These are phyloP conservation scores for Starmerella etchellsii DNA, from an alignment of 805 yeast genomes.

Conservation along the genomic window DNA sequence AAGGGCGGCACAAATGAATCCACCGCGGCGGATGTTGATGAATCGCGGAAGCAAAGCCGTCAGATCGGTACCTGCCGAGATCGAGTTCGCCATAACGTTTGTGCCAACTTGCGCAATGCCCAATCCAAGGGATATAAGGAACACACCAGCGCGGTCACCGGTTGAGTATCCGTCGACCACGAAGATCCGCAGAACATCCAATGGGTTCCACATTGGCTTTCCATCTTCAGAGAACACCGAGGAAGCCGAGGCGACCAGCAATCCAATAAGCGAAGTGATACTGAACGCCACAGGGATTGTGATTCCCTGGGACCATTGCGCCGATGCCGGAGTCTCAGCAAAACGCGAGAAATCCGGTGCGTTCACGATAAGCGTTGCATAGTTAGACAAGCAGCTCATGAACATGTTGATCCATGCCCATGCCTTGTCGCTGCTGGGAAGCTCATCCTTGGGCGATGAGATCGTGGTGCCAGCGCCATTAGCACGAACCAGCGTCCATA, in stretches of 20 bases:
- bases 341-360: constrained; percentile 85
- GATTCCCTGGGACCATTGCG: constrained; percentile 39
- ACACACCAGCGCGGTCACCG: constrained; percentile 67
- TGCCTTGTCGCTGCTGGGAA: constrained; percentile 48
- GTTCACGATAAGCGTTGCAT: constrained; percentile 77
- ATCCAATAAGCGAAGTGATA: constrained; percentile 72
- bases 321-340: constrained; percentile 37
- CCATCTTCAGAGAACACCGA: constrained; percentile 39
- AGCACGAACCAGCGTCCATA: constrained; percentile 75
- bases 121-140: constrained; percentile 56
- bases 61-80: constrained; percentile 39
- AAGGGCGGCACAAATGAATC: constrained; percentile 58
- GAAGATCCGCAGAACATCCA: constrained; percentile 57
- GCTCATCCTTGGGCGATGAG: constrained; percentile 35
- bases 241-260: constrained; percentile 71
- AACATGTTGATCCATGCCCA: constrained; percentile 75
- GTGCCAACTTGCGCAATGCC: constrained; percentile 39
- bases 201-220: constrained; percentile 68
- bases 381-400: constrained; percentile 74
- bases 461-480: constrained; percentile 67
- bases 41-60: constrained; percentile 37
- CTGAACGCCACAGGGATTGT: constrained; percentile 70
- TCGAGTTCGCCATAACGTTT: constrained; percentile 37
- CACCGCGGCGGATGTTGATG: constrained; percentile 61
- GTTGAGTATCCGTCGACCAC: constrained; percentile 28